Conservation (phyloP, 495 filamentous ascomycete genomes). For the Talaromyces nanjingensis region DNA sequence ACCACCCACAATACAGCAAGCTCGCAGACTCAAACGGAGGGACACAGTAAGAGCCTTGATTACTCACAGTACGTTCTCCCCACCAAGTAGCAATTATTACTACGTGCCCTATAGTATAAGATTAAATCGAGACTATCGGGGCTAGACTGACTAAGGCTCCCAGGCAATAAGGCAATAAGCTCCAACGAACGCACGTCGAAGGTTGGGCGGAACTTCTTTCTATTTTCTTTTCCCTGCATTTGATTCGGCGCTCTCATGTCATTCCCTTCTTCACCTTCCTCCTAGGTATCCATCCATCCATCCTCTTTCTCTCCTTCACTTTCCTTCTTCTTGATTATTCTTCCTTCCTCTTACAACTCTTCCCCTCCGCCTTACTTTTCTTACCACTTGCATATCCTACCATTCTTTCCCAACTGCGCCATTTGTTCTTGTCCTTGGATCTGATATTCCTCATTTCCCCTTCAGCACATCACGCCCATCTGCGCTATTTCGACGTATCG, state of each 20-base stretch:
- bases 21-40: neutral
- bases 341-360: neutral
- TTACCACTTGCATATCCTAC: neutral
- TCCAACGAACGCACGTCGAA: neutral
- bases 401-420: neutral
- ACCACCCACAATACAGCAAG: neutral
- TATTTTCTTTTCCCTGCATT: neutral
- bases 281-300: neutral
- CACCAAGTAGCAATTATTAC: neutral
- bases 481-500: neutral
- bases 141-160: constrained; percentile 1
- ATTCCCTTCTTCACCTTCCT: neutral
- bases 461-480: neutral
- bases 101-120: neutral
- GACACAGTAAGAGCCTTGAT: neutral
- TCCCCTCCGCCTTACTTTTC: neutral
- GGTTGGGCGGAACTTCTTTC: constrained; percentile 4
- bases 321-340: neutral
- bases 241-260: constrained; percentile 4
- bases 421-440: neutral
- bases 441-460: neutral
- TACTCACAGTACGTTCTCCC: neutral
- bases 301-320: neutral
- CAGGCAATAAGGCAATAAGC: constrained; percentile 2
- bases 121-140: neutral